Evolutionary conservation across 192 early-diverging fungal species (phyloP), one percentile per base, ranked within the genome.

Genomic region (Chytriomyces confervae): DNA sequence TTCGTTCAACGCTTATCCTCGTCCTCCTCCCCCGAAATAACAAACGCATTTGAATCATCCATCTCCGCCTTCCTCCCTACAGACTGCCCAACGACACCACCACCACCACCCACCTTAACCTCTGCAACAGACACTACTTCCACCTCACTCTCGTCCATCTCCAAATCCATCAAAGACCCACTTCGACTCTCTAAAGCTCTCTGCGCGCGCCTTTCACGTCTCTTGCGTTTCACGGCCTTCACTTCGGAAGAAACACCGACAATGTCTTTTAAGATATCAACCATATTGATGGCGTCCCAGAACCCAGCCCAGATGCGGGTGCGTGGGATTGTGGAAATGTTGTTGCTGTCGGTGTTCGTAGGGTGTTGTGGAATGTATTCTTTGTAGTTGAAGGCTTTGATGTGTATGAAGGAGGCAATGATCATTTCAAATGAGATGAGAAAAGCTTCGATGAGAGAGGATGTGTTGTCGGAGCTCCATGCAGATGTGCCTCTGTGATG

Each of bases 341-440:
- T 27, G 7, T 10, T 48, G 6, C 24, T 27, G 45, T 27, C 44
- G 7, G 63, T 13, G 27, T 20, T 43, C 3, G 11, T 2, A 1
- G 63, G 36, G 13, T 63, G 72, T 16, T 16, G 13, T 10, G 72
- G 79, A 5, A 62, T 51, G 50, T 75, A 80, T 9, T 84, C 83
- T 6, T 61, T 16, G 36, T 62, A 24, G 5, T 65, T 18, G 48
- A 84, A 91, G 3, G 89, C 86, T 74, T 86, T 84, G 76, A 90
- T 66, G 77, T 90, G 88, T 5, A 90, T 82, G n/a, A 78, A 74
- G 29, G 86, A 84, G 61, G 89, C 89, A 67, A 90, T 77, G 18
- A 88, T 85, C 90, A 91, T 91, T 66, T 91, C 90, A 20, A 85
- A 77, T 65, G 84, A 87, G 60, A 89, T 82, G 47, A 90, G 66